These are phyloP conservation scores for Millerozyma acaciae DNA, from an alignment of 805 yeast species.

Conservation along the genomic window DNA sequence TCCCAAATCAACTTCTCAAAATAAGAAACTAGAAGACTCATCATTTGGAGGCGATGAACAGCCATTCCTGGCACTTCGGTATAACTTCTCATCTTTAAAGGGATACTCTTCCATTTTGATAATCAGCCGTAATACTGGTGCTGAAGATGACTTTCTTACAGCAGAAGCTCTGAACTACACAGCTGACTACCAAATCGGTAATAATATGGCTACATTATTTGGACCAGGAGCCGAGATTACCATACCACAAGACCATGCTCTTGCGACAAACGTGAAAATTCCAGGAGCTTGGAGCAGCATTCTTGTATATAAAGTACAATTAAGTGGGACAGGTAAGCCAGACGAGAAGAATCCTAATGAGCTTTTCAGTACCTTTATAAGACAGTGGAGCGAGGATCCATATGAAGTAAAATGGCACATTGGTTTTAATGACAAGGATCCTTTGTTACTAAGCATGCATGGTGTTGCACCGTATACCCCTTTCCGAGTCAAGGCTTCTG, in stretches of 20 bases:
- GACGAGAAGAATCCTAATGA: slow-evolving; percentile 5
- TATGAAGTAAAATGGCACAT: slow-evolving; percentile 80
- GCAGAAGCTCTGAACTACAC: too few species aligned
- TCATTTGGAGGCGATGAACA: slow-evolving; percentile 46
- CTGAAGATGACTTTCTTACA: too few species aligned
- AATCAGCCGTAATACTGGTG: too few species aligned
- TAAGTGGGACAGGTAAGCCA: slow-evolving; percentile 10
- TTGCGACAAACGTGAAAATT: slow-evolving; percentile 46
- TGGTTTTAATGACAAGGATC: slow-evolving; percentile 34
- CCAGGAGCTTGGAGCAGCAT: slow-evolving; percentile 61
- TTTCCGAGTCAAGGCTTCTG: slow-evolving; percentile 27
- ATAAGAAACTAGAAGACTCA: slow-evolving; percentile 45
- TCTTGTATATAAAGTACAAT: slow-evolving; percentile 45
- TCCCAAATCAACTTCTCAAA: slow-evolving; percentile 47
- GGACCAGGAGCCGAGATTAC: slow-evolving; percentile 26
- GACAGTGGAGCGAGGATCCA: slow-evolving; percentile 64
- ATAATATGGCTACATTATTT: not conserved
- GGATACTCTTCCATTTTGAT: too few species aligned
- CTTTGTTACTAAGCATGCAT: slow-evolving; percentile 40
- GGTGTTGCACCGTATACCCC: slow-evolving; percentile 73
- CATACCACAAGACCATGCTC: slow-evolving; percentile 41
- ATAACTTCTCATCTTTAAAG: slow-evolving; percentile 34
- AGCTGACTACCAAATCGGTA: too few species aligned
- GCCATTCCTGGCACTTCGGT: slow-evolving; percentile 49
- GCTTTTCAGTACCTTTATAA: slow-evolving; percentile 56